phyloP scores from a whole-genome alignment of 805 yeast genomes.

The Lipomyces sp. region DNA sequence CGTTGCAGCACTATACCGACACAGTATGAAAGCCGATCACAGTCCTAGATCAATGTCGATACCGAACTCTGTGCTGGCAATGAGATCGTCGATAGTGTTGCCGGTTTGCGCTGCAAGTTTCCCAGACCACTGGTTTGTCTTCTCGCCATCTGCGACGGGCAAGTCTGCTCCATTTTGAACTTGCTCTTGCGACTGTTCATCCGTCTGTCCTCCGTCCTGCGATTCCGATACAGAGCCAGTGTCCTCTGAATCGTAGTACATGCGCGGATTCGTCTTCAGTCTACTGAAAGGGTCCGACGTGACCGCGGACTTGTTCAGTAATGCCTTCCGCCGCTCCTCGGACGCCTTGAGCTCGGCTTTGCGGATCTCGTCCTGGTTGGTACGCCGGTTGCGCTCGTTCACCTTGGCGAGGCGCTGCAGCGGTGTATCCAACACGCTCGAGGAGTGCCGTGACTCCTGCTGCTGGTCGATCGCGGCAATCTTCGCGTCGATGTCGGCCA shows the following conservation, averaged over 20 bases:
- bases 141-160: slow-evolving; percentile 42
- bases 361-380: slow-evolving; percentile 72
- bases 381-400: slow-evolving; percentile 79
- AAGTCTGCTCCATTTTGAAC: slow-evolving; percentile 34
- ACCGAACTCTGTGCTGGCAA: slow-evolving; percentile 40
- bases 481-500: slow-evolving; percentile 37
- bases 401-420: slow-evolving; percentile 58
- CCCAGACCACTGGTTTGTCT: slow-evolving; percentile 42
- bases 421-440: slow-evolving; percentile 16
- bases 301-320: slow-evolving; percentile 27
- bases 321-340: slow-evolving; percentile 45
- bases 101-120: slow-evolving; percentile 20
- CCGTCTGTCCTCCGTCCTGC: slow-evolving; percentile 52
- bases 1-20: too few species aligned
- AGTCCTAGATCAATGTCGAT: slow-evolving; percentile 40
- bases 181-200: too few species aligned
- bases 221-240: slow-evolving; percentile 42
- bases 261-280: slow-evolving; percentile 79
- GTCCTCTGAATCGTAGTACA: slow-evolving; percentile 61
- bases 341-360: slow-evolving; percentile 70
- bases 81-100: slow-evolving; percentile 39
- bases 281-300: slow-evolving; percentile 80
- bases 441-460: slow-evolving; percentile 2
- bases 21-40: too few species aligned
- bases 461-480: slow-evolving; percentile 34